These are phyloP conservation scores for Aspergillus latus DNA, from an alignment of 2,329 filamentous ascomycete genomes.

Conservation along the genomic window DNA sequence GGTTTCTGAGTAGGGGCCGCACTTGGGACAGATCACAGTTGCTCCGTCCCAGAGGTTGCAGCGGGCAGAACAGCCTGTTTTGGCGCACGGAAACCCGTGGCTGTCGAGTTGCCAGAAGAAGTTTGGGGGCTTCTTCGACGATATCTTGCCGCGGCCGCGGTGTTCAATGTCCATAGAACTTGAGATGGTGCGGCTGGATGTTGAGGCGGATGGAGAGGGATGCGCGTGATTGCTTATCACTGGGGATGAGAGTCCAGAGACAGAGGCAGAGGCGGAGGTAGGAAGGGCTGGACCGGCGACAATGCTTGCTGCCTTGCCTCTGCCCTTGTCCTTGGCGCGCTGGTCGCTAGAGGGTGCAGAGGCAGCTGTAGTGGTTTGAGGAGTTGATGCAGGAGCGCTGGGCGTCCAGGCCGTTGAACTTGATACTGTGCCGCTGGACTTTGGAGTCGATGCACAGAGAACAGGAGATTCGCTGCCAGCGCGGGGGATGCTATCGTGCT, in stretches of 20 bases:
- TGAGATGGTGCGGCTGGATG: neutral
- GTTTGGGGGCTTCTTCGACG: constrained; percentile 17
- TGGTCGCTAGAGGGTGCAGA: constrained; percentile 3
- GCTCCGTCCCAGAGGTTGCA: constrained; percentile 34
- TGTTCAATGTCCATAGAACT: constrained; percentile 19
- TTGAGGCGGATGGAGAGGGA: neutral
- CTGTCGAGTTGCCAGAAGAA: constrained; percentile 49
- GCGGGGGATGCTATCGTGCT: neutral
- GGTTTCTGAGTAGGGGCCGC: constrained; percentile 40
- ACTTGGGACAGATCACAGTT: constrained; percentile 40
- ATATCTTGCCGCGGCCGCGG: neutral
- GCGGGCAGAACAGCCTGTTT: constrained; percentile 27
- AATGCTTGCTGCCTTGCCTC: neutral
- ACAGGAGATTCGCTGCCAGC: constrained; percentile 1
- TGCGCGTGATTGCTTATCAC: constrained; percentile 3
- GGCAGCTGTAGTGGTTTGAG: constrained; percentile 14
- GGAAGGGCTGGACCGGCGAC: neutral
- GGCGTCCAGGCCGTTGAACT: constrained; percentile 13
- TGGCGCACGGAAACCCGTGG: constrained; percentile 47
- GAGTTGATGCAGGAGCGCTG: constrained; percentile 1
- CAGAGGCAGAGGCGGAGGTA: neutral
- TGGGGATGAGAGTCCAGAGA: neutral
- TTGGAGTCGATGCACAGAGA: constrained; percentile 9
- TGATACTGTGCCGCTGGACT: constrained; percentile 12
- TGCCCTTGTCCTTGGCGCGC: neutral